Percentiles rank a stretch among this genome's conserved stretches.
These are phyloP conservation scores for Diatrype stigma DNA, from an alignment of 2,329 filamentous ascomycete genomes.

Conservation along the genomic window DNA sequence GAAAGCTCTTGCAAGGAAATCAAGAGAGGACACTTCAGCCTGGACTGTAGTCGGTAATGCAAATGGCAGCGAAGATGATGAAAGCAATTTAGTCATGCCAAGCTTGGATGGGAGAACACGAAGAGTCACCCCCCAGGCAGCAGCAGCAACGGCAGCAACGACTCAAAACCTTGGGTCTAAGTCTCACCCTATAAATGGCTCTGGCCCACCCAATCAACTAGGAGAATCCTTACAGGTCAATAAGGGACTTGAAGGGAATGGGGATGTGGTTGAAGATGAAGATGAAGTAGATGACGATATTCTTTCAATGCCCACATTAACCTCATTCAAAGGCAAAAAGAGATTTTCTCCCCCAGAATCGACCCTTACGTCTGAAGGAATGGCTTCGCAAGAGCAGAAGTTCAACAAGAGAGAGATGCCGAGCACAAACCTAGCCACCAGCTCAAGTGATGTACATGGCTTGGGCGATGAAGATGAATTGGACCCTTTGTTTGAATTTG, in stretches of 20 bases:
- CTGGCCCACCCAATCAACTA: conserved; percentile 10
- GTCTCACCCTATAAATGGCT: conserved; percentile 14
- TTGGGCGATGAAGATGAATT: conserved; percentile 28
- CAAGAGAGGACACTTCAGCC: conserved; percentile 47
- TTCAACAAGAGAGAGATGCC: conserved; percentile 2
- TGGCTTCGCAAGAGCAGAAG: neutral
- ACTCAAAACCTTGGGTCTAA: conserved; percentile 3
- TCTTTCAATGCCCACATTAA: conserved; percentile 22
- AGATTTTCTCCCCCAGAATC: conserved; percentile 19
- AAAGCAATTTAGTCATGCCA: conserved; percentile 27
- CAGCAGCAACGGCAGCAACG: neutral
- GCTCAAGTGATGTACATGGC: conserved; percentile 1
- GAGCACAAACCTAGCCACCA: conserved; percentile 8
- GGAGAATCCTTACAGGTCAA: conserved; percentile 6
- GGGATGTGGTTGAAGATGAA: conserved; percentile 7
- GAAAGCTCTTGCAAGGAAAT: conserved; percentile 46
- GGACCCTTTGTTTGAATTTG: conserved; percentile 45
- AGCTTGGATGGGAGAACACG: conserved; percentile 9
- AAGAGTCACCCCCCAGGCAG: conserved; percentile 6
- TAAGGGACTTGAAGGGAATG: conserved; percentile 10
- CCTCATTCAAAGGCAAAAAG: conserved; percentile 24
- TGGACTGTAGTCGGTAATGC: conserved; percentile 43
- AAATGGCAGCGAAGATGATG: conserved; percentile 24
- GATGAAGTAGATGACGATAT: conserved; percentile 19
- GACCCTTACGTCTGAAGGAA: conserved; percentile 2